Base-by-base conservation (phyloP, 345 rosid species). In the Sisymbrium irio region DNA sequence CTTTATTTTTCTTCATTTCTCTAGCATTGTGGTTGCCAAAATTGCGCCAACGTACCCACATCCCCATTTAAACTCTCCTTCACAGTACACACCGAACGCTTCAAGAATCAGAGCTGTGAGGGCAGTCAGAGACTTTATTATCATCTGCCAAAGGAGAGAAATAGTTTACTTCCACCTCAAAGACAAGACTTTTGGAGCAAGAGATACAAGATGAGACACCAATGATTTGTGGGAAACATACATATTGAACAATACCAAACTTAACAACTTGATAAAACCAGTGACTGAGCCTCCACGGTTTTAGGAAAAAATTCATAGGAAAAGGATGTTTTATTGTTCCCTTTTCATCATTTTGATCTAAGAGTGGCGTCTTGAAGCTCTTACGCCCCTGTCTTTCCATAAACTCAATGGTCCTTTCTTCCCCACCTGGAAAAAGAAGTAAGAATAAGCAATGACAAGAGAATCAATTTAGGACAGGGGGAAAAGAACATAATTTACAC, bases 181-280 rank as follows among this genome's bases (percentile, higher is more conserved):
- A 71, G 33, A 59, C 7, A 46, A 65, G 22, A 49, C 2, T 47
- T 36, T 7, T 27, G 50, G 49, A 32, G 47, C 18, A 69, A 39
- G 22, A 44, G 28, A 56, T 65, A 40, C 47, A 76, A 68, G 60
- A 57, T 41, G 68, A 9, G 13, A 20, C 10, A 67, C 40, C 44
- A 41, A 33, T 19, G 40, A 28, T 62, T 78, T 63, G 39, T 56
- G 78, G 40, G 56, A 80, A 58, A 89, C 99, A 69, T 90, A 92
- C 99, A 78, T 96, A 96, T 88, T 92, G 99, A 75, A 96, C 97
- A 80, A 96, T 96, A 54, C 99, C 99, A 65, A 92, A 80, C 86
- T 96, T 96, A 78, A 92, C 85, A 77, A 92, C 93, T 83, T 82
- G 99, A 82, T 92, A 96, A 77, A 96, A 89, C 97, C 98, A 85